These are phyloP conservation scores for Kazachstania sp. DNA, from an alignment of 1,139 yeast species.

Conservation along the genomic window DNA sequence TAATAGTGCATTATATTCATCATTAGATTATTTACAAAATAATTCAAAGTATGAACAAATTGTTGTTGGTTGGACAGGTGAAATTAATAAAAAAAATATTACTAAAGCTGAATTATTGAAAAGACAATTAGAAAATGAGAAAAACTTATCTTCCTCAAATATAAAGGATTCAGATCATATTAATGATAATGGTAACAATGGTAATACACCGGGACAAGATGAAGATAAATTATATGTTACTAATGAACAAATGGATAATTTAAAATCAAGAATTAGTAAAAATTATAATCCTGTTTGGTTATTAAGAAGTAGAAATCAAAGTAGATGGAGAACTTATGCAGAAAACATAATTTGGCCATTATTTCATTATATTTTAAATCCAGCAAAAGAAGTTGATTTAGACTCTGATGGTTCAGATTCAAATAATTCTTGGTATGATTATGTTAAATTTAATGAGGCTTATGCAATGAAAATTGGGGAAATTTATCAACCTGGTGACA, in stretches of 20 bases:
- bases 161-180: slow-evolving; percentile 10
- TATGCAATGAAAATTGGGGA: slow-evolving; percentile 69
- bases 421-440: slow-evolving; percentile 81
- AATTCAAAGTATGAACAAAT: slow-evolving; percentile 80
- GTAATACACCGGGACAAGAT: slow-evolving; percentile 12
- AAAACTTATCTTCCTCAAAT: background rate
- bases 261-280: slow-evolving; percentile 16
- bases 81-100: slow-evolving; percentile 34
- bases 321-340: slow-evolving; percentile 80
- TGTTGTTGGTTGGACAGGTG: slow-evolving; percentile 95
- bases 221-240: slow-evolving; percentile 58
- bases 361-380: slow-evolving; percentile 79
- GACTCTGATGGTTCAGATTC: slow-evolving; percentile 58
- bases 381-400: slow-evolving; percentile 30
- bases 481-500: slow-evolving; percentile 79
- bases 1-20: slow-evolving; percentile 74
- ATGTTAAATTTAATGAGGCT: slow-evolving; percentile 82
- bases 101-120: slow-evolving; percentile 9
- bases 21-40: slow-evolving; percentile 50
- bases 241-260: slow-evolving; percentile 43
- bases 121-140: slow-evolving; percentile 4
- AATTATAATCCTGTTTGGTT: slow-evolving; percentile 83
- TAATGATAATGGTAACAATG: background rate
- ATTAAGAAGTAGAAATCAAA: slow-evolving; percentile 56
- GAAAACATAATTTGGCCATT: slow-evolving; percentile 92